Base-by-base conservation (phyloP, 306 rosid species). In the Inga oerstediana region DNA sequence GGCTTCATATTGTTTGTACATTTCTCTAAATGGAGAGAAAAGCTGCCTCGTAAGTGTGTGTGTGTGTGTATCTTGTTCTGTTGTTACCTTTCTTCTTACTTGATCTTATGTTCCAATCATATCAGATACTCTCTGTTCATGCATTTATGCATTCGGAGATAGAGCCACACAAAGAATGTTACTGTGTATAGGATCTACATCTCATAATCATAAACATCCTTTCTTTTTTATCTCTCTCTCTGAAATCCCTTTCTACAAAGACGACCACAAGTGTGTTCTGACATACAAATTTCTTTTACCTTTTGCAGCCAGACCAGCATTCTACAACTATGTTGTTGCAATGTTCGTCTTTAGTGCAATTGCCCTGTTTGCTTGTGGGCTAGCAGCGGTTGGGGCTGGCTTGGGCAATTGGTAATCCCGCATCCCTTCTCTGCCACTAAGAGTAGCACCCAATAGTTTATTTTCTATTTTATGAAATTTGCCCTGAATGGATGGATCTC, bases 1-100 rank as follows among this genome's bases (percentile, higher is more conserved):
- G 94, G 97, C 83, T 94, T 83, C 93, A 88, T 92, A 81, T 82
- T 92, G 79, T 94, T 89, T 83, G 91, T 88, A 80, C 93, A 91
- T 76, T 88, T 91, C 85, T 86, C 92, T 49, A 92, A 92, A 86
- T 91, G 92, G 95, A 94, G 89, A 88, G 95, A 91, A 79, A 91
- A 88, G 89, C 79, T 91, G 16, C 94, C 95, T 37, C 95, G 97
- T 91, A 84, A 92, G 97, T 64, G 75, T 58, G 71, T 34, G 8
- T 16, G 27, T 24, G 27, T 24, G 43, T 16, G 65, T 73, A 20
- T 61, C 39, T 45, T 32, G 46, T 32, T 84, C 72, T 54, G 15
- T 10, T 56, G 48, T 67, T 44, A 30, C 45, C 68, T 66, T 20
- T 74, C 16, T 44, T 73, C 74, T 69, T 80, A 74, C 52, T 37